Base-by-base conservation (phyloP, 2,329 filamentous ascomycete genomes). In the Periconia sp. region DNA sequence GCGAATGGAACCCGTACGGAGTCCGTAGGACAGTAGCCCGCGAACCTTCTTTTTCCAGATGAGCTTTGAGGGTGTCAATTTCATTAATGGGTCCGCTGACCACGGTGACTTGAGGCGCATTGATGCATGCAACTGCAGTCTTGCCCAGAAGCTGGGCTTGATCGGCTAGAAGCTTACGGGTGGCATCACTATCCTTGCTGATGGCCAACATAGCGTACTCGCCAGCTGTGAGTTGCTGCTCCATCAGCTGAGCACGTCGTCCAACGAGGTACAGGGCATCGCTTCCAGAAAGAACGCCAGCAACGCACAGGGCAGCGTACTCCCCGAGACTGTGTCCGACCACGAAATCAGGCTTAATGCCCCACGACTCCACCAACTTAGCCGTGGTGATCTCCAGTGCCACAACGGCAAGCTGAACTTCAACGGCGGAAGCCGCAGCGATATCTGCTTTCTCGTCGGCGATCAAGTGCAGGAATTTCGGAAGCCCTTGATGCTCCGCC, bases 301-400 rank as follows among this genome's bases (percentile, higher is more conserved):
- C 66, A 3, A 62, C 58, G 45, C 64, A 50, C 2, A 77, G 47
- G 0, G 74, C 75, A 2, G 72, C 70, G 50, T 75, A 77, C 50
- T 76, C 73, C 14, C 74, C 75, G 5, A 77, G 60, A 47, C 66
- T 63, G 44, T 67, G 65, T 9, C 65, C 64, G 1, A 66, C 47
- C 5, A 65, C 57, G 1, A 45, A 17, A 7, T 30, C 18, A 2
- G 62, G 58, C 2, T 45, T 43, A 0, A 65, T 45, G 15, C 54
- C 58, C 30, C 42, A 47, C 0, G 54, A 57, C 11, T 9, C 19
- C 54, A 53, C 59, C 10, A 45, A 37, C 1, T 18, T 19, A 1
- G 55, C 46, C 7, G 62, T 47, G 0, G 57, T 60, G 9, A 82
- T 76, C 56, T 81, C 64, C 0, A 76, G 50, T 40, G 64, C 71